Evolutionary conservation across 169 alveolate genomes (phyloP).

Genomic region (Theileria orientalis): DNA sequence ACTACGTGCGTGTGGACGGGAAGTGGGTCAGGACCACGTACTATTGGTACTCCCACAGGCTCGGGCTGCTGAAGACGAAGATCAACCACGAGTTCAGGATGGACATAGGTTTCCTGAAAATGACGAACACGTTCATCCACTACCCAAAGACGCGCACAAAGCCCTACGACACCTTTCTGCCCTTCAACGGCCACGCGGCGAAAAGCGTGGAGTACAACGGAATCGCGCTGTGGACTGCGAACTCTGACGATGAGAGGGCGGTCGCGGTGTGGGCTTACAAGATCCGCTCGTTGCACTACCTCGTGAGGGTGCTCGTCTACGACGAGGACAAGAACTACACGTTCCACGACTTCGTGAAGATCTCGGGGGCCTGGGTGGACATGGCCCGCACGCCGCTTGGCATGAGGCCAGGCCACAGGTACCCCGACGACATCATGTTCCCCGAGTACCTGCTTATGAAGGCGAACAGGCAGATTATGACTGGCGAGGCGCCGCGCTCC

Average conservation of each 20-base stretch:
- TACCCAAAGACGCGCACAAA: not conserved
- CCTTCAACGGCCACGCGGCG: not conserved
- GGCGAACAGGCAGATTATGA: not conserved
- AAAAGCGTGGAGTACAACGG: not conserved
- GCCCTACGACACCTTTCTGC: not conserved
- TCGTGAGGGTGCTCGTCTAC: not conserved
- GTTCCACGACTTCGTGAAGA: not conserved
- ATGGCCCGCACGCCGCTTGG: not conserved
- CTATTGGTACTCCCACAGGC: not conserved
- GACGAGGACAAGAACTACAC: not conserved
- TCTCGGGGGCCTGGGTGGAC: not conserved
- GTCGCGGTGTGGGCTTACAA: constrained; percentile 14
- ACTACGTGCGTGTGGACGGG: not conserved
- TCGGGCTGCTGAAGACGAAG: not conserved
- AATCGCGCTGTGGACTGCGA: not conserved
- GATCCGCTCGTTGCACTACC: not conserved
- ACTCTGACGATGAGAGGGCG: not conserved
- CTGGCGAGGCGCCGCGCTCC: not conserved
- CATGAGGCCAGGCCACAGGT: not conserved
- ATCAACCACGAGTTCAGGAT: not conserved
- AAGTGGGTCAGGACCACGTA: not conserved
- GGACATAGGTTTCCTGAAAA: not conserved
- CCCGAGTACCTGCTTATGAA: not conserved
- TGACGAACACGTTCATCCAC: not conserved
- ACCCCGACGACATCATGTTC: not conserved